Evolutionary conservation across 257 asterid species (phyloP).

Genomic region (Verbascum thapsus): DNA sequence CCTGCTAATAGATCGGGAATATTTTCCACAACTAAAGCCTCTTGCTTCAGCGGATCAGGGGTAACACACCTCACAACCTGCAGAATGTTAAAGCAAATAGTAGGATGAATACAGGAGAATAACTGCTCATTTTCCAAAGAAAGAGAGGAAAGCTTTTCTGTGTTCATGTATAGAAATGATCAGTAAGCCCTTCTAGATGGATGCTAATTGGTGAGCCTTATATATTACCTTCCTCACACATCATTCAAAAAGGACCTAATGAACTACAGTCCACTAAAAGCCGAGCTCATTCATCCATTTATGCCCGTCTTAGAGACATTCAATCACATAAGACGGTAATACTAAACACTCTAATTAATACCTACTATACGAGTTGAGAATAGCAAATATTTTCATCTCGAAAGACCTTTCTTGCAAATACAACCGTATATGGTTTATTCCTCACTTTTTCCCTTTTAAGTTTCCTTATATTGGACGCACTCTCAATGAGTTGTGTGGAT

Average conservation of each 20-base stretch:
- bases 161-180: too few species aligned
- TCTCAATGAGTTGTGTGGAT: background rate
- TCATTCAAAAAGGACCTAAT: slow-evolving; percentile 6
- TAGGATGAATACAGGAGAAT: slow-evolving; percentile 26
- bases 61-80: slow-evolving; percentile 73
- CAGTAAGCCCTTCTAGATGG: too few species aligned
- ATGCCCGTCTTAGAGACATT: slow-evolving; percentile 7
- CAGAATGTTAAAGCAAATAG: slow-evolving; percentile 25
- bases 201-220: background rate
- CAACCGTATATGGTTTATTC: background rate
- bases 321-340: background rate
- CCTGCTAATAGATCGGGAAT: slow-evolving; percentile 87
- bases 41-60: slow-evolving; percentile 94
- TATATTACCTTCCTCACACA: background rate
- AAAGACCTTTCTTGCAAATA: background rate
- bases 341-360: too few species aligned
- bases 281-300: background rate
- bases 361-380: background rate
- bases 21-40: slow-evolving; percentile 76
- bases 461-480: background rate
- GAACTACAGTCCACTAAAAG: slow-evolving; percentile 19
- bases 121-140: slow-evolving; percentile 17
- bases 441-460: too few species aligned
- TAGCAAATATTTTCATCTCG: background rate
- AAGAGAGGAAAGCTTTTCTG: background rate